Evolutionary conservation across 345 rosid genomes (phyloP), one percentile per base, ranked within the genome.

Genomic region (Syzygium grande): DNA sequence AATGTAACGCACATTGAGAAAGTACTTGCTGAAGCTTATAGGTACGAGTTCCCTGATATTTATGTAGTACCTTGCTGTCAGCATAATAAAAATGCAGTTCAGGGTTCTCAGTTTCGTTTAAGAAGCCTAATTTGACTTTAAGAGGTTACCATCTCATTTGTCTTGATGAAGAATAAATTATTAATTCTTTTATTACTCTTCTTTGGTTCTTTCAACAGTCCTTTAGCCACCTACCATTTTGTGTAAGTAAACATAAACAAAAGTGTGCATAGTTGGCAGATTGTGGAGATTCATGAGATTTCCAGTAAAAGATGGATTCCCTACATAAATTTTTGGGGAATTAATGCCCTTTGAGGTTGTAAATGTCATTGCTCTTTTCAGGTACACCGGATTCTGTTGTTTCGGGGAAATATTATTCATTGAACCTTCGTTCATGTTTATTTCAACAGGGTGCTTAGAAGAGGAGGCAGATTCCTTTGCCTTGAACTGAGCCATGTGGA

Each of bases 1-100:
- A 98, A 98, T 92, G 99, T 96, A 56, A 98, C 99, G 11, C 99
- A 96, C 92, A 95, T 98, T 46, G 99, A 96, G 91, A 98, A 96
- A 91, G 97, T 89, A 89, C 97, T 98, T 9, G 91, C 96, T 51
- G 99, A 98, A 92, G 99, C 99, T 84, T 92, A 96, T 87, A 93
- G 98, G 98, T 94, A 84, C 0, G 49, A 73, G 49, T 73, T 73
- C 83, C 83, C 49, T 38, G 43, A 14, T 25, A 73, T 73, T 38
- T 73, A 73, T 73, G n/a, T 10, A 23, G 63, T 58, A 58, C n/a
- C 4, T 58, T 6, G 11, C 49, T 38, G 49, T 73, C 49, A 73
- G 23, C 49, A 38, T 19, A 9, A 22, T 73, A 38, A 73, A 73
- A 73, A 73, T 6, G 49, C 38, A 73, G 83, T 38, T 34, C 49